Evolutionary conservation across 2,329 filamentous ascomycete genomes (phyloP).

Genomic region (Trichoderma arundinaceum): DNA sequence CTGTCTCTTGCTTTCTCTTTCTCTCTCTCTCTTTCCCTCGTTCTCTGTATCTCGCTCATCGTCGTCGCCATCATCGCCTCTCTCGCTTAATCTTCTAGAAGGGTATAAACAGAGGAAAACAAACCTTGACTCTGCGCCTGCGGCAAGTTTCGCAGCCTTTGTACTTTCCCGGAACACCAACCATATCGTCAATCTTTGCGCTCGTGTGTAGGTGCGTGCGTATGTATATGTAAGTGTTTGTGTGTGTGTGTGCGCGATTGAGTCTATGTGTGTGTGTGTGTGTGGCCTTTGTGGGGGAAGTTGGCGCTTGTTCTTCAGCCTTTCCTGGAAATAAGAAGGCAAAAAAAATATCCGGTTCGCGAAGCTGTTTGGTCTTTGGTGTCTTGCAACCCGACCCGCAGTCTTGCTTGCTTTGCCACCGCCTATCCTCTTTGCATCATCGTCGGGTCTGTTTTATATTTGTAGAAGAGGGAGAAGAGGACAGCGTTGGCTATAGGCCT

Average conservation of each 20-base stretch:
- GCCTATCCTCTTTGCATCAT: conserved; percentile 30
- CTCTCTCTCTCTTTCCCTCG: not conserved
- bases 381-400: conserved; percentile 14
- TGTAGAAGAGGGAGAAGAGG: conserved; percentile 21
- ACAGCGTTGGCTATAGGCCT: conserved; percentile 27
- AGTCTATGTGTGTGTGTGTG: not conserved
- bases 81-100: not conserved
- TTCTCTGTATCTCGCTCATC: not conserved
- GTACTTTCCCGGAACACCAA: conserved; percentile 67
- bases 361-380: conserved; percentile 8
- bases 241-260: not conserved
- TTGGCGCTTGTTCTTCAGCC: conserved; percentile 8
- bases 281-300: conserved; percentile 10
- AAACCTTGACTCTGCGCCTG: conserved; percentile 62
- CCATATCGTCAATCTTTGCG: conserved; percentile 51
- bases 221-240: not conserved
- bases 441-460: conserved; percentile 28
- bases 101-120: not conserved
- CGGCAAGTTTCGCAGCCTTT: conserved; percentile 69
- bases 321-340: conserved; percentile 1
- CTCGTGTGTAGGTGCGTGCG: not conserved
- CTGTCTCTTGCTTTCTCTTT: not conserved
- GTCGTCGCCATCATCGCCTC: not conserved
- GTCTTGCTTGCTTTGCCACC: conserved; percentile 30
- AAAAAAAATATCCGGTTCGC: conserved; percentile 16